A percentile compares a stretch with the other conserved stretches of the same genome.
Conservation (phyloP, 805 yeast genomes). For the Candida nitratophila region DNA sequence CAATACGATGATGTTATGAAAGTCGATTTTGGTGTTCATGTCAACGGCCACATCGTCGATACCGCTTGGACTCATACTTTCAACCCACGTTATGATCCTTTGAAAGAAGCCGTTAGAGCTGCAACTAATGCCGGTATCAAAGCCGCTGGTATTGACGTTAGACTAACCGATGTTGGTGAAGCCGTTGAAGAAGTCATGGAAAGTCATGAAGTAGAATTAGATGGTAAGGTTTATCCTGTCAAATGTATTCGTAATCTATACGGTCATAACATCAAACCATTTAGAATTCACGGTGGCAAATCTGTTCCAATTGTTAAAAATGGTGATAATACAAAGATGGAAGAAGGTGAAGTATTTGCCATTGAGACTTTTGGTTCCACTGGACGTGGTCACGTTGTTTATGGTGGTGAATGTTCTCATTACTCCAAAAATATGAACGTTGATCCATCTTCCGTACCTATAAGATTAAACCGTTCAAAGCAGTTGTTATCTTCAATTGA, state of each 20-base stretch:
- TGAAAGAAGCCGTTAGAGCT: constrained; percentile 78
- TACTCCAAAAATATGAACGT: constrained; percentile 61
- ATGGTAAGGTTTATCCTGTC: constrained; percentile 79
- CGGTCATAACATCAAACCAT: constrained; percentile 89
- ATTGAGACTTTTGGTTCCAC: constrained; percentile 98
- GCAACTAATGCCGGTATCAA: constrained; percentile 92
- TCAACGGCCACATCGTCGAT: constrained; percentile 89
- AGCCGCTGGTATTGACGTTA: constrained; percentile 78
- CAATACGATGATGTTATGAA: constrained; percentile 90
- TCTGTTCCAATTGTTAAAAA: constrained; percentile 94
- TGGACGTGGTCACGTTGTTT: constrained; percentile 83
- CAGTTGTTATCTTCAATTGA: constrained; percentile 64
- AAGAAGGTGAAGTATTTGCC: constrained; percentile 97
- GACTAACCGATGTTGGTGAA: constrained; percentile 86
- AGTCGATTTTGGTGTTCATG: constrained; percentile 95
- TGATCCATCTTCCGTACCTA: constrained; percentile 38
- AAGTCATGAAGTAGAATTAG: constrained; percentile 79
- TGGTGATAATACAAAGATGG: constrained; percentile 95
- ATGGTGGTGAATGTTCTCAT: constrained; percentile 92
- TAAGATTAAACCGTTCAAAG: constrained; percentile 62
- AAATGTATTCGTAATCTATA: constrained; percentile 87
- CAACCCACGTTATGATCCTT: constrained; percentile 72
- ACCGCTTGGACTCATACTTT: constrained; percentile 92
- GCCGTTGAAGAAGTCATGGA: constrained; percentile 93
- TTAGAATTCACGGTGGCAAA: constrained; percentile 87